These are phyloP conservation scores for Pichia sp. DNA, from an alignment of 1,139 yeast species.

Conservation along the genomic window DNA sequence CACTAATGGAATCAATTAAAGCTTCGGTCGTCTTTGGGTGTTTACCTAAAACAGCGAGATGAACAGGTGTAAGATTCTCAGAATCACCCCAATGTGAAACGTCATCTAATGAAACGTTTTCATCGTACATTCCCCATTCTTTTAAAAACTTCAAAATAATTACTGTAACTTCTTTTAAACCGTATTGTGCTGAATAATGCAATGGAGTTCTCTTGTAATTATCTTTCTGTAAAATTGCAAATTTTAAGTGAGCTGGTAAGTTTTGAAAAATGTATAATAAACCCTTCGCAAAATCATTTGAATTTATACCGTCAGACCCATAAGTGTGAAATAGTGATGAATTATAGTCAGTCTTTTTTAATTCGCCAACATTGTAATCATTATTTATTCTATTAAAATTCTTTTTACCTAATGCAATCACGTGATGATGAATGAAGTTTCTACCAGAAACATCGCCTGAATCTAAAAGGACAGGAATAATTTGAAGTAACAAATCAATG, in stretches of 20 bases:
- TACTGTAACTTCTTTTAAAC: conserved; percentile 57
- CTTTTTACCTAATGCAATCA: conserved; percentile 65
- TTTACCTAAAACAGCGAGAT: conserved; percentile 72
- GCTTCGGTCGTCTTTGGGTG: conserved; percentile 73
- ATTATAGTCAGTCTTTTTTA: conserved; percentile 26
- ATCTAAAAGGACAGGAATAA: conserved; percentile 48
- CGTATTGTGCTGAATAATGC: conserved; percentile 87
- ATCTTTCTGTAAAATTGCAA: conserved; percentile 59
- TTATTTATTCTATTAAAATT: conserved; percentile 22
- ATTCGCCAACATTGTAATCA: conserved; percentile 15
- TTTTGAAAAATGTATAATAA: conserved; percentile 47
- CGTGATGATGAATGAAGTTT: conserved; percentile 77
- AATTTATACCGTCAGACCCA: conserved; percentile 64
- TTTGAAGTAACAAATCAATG: conserved; percentile 47
- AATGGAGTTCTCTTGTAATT: conserved; percentile 77
- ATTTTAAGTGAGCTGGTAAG: conserved; percentile 46
- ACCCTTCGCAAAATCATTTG: conserved; percentile 48
- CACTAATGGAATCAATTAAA: conserved; percentile 43
- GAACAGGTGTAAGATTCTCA: conserved; percentile 77
- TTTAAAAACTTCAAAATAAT: conserved; percentile 48
- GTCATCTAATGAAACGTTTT: conserved; percentile 51
- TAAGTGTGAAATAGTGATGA: conserved; percentile 38
- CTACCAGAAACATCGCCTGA: conserved; percentile 72
- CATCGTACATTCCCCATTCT: conserved; percentile 47
- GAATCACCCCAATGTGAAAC: conserved; percentile 70